Percentiles rank a stretch among this genome's conserved stretches.
Evolutionary conservation across 1,139 yeast genomes (phyloP).

Genomic region (Blastobotrys proliferans): DNA sequence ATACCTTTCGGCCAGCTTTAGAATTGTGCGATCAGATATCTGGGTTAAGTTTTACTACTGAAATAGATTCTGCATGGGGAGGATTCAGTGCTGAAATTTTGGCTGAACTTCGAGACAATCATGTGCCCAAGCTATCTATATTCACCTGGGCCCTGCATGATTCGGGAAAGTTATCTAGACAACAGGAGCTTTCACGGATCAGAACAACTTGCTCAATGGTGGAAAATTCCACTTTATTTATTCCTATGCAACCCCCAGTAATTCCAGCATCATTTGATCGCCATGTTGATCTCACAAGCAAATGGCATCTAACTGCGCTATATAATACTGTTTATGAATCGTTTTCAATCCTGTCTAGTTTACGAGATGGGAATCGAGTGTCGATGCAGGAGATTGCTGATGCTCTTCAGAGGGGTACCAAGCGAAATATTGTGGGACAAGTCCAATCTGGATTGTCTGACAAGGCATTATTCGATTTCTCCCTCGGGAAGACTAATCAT

Average conservation of each 20-base stretch:
- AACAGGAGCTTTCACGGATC: slow-evolving; percentile 41
- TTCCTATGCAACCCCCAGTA: slow-evolving; percentile 42
- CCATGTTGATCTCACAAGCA: slow-evolving; percentile 20
- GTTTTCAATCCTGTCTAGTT: slow-evolving; percentile 28
- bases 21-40: slow-evolving; percentile 73
- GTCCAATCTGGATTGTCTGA: slow-evolving; percentile 17
- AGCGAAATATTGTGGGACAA: slow-evolving; percentile 26
- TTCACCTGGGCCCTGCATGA: slow-evolving; percentile 54
- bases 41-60: slow-evolving; percentile 67
- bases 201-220: slow-evolving; percentile 45
- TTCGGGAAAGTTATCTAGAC: slow-evolving; percentile 21
- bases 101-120: slow-evolving; percentile 62
- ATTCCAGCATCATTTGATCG: slow-evolving; percentile 14
- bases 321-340: slow-evolving; percentile 30
- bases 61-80: slow-evolving; percentile 78
- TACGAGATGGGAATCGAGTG: slow-evolving; percentile 22
- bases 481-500: slow-evolving; percentile 19
- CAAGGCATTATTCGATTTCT: slow-evolving; percentile 17
- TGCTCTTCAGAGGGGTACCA: slow-evolving; percentile 22
- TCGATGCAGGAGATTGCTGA: slow-evolving; percentile 28
- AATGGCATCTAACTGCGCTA: slow-evolving; percentile 31
- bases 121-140: slow-evolving; percentile 55
- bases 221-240: slow-evolving; percentile 44
- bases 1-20: slow-evolving; percentile 55
- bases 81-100: slow-evolving; percentile 61